phyloP scores from a whole-genome alignment of 306 rosid species.

The Quercus cerris region DNA sequence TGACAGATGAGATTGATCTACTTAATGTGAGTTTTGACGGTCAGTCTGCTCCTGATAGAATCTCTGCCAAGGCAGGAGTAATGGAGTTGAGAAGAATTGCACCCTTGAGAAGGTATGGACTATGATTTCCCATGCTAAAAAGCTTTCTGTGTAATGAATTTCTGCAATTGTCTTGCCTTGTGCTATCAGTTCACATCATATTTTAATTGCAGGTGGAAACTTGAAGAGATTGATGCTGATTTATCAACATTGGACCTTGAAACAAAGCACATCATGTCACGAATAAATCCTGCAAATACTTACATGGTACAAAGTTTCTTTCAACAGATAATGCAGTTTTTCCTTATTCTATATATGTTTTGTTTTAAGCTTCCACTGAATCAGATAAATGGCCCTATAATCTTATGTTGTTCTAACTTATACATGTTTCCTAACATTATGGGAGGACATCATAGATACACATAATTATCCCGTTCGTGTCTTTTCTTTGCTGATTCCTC shows the following conservation, averaged over 20 bases:
- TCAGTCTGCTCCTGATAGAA: constrained; percentile 79
- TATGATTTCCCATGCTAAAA: neutral
- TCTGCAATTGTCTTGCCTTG: neutral
- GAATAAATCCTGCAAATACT: constrained; percentile 51
- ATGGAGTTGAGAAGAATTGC: constrained; percentile 68
- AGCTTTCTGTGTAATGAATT: neutral
- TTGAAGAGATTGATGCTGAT: constrained; percentile 79
- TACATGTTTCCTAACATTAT: too few species aligned
- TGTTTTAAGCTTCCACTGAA: too few species aligned
- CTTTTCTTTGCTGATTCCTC: too few species aligned
- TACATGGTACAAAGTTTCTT: too few species aligned
- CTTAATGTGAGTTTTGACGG: constrained; percentile 95
- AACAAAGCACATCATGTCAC: constrained; percentile 77
- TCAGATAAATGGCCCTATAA: too few species aligned
- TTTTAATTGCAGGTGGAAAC: constrained; percentile 69
- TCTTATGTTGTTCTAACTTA: too few species aligned
- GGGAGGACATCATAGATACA: too few species aligned
- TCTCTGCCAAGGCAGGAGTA: constrained; percentile 62
- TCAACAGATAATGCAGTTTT: too few species aligned
- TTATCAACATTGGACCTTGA: constrained; percentile 66
- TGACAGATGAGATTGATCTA: constrained; percentile 82
- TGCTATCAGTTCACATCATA: constrained; percentile 5
- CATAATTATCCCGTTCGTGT: too few species aligned
- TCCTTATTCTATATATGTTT: too few species aligned
- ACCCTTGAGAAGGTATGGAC: constrained; percentile 71